Base-by-base conservation (phyloP, 1,284 basidiomycete genomes). In the Anthracocystis setariae region DNA sequence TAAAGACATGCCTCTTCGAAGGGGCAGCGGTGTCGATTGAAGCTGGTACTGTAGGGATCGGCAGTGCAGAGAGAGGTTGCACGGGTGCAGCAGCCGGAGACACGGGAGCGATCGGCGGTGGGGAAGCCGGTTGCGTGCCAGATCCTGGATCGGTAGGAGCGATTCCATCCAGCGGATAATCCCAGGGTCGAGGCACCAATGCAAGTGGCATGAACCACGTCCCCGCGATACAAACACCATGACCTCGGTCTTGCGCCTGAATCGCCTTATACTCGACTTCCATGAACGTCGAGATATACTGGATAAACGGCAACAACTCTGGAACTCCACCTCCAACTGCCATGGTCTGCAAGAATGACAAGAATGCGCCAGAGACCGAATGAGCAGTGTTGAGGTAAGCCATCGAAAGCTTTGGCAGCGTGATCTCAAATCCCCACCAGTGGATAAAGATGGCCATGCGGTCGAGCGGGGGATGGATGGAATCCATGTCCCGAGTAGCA, bases 371-470 rank as follows among this genome's bases (percentile, higher is more conserved):
- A 5, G 73, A 75, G 8, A 80, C 55, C 13, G 69, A 73, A 33
- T 79, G 76, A 20, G 78, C 78, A 1, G 78, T 80, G 7, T 42
- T 44, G n/a, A 80, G 73, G 46, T 78, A 77, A 12, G 50, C 40
- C 73, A 80, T 75, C 3, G 73, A 73, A 2, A 75, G 58, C 20
- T 68, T 56, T 13, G 78, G 78, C 1, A 80, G 67, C 21, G 77
- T 79, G 38, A 80, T 57, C 52, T 80, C 78, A 20, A 77, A 80
- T n/a, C 78, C 78, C 76, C 76, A 80, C 78, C 78, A 80, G 51
- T 77, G 74, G 17, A 79, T 60, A 46, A 78, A 77, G 67, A 80
- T 74, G 47, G 77, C 73, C 74, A 78, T 70, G 29, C 78, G 69
- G 49, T 80, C 78, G 13, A 72, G 48, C 4, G 78, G 78, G 17